Conservation (phyloP, 1,139 yeast genomes). For the Saccharomyces pastorianus region DNA sequence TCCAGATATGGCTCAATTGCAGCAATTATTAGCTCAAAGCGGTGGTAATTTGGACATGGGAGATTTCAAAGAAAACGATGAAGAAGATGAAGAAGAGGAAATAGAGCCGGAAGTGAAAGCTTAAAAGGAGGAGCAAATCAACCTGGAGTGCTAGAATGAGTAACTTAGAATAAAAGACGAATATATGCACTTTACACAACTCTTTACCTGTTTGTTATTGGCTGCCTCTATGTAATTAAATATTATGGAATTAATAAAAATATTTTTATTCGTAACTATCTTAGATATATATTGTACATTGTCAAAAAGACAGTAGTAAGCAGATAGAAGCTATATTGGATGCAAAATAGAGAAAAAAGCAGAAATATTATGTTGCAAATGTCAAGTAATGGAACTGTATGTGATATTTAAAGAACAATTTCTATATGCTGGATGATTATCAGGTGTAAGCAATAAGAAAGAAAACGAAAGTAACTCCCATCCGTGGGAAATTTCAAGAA, state of each 20-base stretch:
- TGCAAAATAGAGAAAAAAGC: neutral
- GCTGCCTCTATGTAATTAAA: neutral
- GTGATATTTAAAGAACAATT: neutral
- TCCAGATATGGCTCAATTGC: conserved; percentile 27
- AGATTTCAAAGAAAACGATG: conserved; percentile 6
- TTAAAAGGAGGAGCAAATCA: neutral
- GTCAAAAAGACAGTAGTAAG: neutral
- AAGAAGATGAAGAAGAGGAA: conserved; percentile 8
- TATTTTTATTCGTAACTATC: neutral
- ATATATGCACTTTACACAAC: neutral
- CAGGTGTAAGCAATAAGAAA: neutral
- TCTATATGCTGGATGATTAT: neutral
- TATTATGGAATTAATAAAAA: neutral
- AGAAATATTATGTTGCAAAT: neutral
- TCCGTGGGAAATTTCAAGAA: neutral
- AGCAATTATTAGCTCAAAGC: conserved; percentile 8
- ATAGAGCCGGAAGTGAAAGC: conserved; percentile 7
- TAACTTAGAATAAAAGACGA: neutral
- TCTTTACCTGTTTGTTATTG: neutral
- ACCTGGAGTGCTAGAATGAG: neutral
- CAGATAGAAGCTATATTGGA: neutral
- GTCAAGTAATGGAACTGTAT: neutral
- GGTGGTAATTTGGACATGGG: conserved; percentile 3
- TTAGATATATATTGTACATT: neutral
- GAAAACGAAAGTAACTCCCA: neutral